Conservation (phyloP, 306 rosid species). For the Acacia confusa region DNA sequence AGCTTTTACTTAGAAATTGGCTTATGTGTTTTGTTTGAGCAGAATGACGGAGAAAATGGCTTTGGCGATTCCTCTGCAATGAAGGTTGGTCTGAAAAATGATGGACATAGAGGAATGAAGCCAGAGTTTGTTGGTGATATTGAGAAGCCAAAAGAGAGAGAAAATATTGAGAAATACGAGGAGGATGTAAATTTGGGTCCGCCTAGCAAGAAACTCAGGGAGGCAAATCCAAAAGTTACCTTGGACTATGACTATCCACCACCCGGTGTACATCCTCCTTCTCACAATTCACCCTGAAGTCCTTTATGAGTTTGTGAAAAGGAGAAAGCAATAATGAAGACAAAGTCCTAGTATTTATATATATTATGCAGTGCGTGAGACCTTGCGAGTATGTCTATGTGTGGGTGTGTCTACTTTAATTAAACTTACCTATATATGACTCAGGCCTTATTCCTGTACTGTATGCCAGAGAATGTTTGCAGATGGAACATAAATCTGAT, state of each 20-base stretch:
- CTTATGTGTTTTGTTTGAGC: slow-evolving; percentile 14
- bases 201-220: slow-evolving; percentile 52
- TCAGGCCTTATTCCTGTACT: background rate
- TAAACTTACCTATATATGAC: background rate
- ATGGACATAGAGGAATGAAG: background rate
- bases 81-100: background rate
- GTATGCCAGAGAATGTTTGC: background rate
- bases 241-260: slow-evolving; percentile 79
- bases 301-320: background rate
- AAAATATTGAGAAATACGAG: slow-evolving; percentile 6
- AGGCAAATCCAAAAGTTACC: slow-evolving; percentile 58
- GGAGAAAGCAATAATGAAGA: background rate
- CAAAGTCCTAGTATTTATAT: background rate
- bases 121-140: slow-evolving; percentile 11
- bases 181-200: no score
- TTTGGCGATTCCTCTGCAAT: background rate
- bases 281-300: slow-evolving; percentile 52
- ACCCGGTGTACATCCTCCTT: slow-evolving; percentile 84
- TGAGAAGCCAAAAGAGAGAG: slow-evolving; percentile 12
- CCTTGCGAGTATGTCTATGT: background rate
- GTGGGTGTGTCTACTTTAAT: background rate
- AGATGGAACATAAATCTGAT: background rate
- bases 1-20: background rate
- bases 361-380: background rate
- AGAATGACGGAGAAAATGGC: slow-evolving; percentile 40